Evolutionary conservation across 2,329 filamentous ascomycete genomes (phyloP).

Genomic region (Atkinsonella hypoxylon): DNA sequence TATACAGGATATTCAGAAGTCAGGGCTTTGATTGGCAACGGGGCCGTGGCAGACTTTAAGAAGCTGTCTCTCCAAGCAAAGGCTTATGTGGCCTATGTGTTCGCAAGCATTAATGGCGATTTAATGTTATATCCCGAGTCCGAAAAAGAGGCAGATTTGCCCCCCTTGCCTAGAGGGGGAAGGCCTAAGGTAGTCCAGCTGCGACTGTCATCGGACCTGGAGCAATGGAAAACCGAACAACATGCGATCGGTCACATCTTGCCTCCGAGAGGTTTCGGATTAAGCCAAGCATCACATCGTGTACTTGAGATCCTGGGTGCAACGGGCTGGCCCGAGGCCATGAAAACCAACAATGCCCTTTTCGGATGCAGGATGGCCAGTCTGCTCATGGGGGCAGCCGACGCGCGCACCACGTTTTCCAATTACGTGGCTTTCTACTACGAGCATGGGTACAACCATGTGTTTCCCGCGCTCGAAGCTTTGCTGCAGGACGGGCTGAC

Average conservation of each 20-base stretch:
- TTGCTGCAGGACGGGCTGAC: slow-evolving; percentile 8
- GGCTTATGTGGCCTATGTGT: slow-evolving; percentile 8
- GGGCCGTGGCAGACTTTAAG: slow-evolving; percentile 7
- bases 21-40: slow-evolving; percentile 7
- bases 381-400: slow-evolving; percentile 11
- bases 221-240: slow-evolving; percentile 10
- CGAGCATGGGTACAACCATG: slow-evolving; percentile 13
- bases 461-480: slow-evolving; percentile 10
- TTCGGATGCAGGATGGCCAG: slow-evolving; percentile 11
- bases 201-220: slow-evolving; percentile 9
- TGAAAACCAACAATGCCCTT: slow-evolving; percentile 11
- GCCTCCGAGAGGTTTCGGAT: slow-evolving; percentile 10
- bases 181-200: slow-evolving; percentile 8
- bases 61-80: slow-evolving; percentile 8
- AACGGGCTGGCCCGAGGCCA: slow-evolving; percentile 8
- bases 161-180: neutral
- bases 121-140: neutral
- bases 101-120: slow-evolving; percentile 5
- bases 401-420: slow-evolving; percentile 12
- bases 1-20: slow-evolving; percentile 10
- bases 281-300: slow-evolving; percentile 7
- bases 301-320: slow-evolving; percentile 8
- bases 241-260: slow-evolving; percentile 10
- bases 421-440: slow-evolving; percentile 14
- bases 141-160: neutral